Percentiles rank a stretch among this genome's conserved stretches.
Conservation (phyloP, 306 rosid genomes). For the Delonix regia region DNA sequence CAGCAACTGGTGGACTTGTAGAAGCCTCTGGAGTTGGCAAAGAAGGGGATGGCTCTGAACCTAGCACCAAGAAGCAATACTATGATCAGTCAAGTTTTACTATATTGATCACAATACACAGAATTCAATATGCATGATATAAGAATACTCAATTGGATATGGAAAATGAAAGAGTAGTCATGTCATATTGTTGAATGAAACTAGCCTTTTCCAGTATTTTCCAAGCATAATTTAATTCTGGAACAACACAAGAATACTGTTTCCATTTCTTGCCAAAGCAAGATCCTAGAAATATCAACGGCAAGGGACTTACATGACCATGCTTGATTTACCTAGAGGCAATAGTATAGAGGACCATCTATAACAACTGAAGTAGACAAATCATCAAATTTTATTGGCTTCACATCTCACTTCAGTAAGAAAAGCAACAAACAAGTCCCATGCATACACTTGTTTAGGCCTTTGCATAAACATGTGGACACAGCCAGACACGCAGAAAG, state of each 20-base stretch:
- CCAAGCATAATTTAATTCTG: conserved; percentile 9
- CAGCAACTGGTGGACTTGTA: conserved; percentile 76
- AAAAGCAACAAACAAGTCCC: not conserved
- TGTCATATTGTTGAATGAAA: not conserved
- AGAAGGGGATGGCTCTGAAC: conserved; percentile 69
- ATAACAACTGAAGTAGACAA: conserved; percentile 29
- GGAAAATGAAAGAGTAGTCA: conserved; percentile 1
- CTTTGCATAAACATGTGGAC: conserved; percentile 25
- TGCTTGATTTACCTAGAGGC: conserved; percentile 1
- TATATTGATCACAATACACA: conserved; percentile 7
- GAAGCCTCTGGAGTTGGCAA: conserved; percentile 65
- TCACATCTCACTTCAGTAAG: conserved; percentile 5
- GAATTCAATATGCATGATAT: conserved; percentile 4
- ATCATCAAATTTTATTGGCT: not conserved
- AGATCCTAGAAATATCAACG: not conserved
- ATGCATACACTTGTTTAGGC: conserved; percentile 4
- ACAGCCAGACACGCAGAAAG: conserved; percentile 4
- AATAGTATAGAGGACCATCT: conserved; percentile 8
- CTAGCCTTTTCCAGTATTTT: conserved; percentile 15
- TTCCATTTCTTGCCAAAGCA: conserved; percentile 20
- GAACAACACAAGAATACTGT: conserved; percentile 3
- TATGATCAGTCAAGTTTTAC: conserved; percentile 26
- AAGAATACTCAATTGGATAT: not conserved
- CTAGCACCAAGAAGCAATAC: conserved; percentile 43
- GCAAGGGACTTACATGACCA: conserved; percentile 15